phyloP scores from a whole-genome alignment of 192 early-diverging fungal species.

The Paraglomus brasilianum region DNA sequence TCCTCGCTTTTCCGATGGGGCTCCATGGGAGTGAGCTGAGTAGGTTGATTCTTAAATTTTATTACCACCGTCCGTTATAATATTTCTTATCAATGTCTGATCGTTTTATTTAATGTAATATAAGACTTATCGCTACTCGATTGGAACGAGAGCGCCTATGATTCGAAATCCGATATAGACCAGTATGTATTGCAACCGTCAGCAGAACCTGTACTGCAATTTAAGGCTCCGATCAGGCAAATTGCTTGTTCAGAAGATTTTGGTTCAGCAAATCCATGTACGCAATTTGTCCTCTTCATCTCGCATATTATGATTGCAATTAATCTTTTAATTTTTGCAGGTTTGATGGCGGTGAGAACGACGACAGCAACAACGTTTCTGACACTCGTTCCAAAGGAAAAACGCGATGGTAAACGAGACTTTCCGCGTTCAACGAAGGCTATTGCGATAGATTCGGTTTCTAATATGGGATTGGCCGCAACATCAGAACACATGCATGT shows the following conservation, averaged over 20 bases:
- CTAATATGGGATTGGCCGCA: background rate
- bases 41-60: background rate
- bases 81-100: too few relatives aligned
- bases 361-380: slow-evolving; percentile 19
- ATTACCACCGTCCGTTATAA: too few relatives aligned
- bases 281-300: background rate
- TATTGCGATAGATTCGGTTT: background rate
- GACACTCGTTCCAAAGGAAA: background rate
- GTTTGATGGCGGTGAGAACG: slow-evolving; percentile 21
- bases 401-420: background rate
- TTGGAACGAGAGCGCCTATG: background rate
- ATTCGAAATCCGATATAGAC: background rate
- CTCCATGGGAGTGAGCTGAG: slow-evolving; percentile 14
- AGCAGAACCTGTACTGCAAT: slow-evolving; percentile 1
- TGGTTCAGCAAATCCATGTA: background rate
- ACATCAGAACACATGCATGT: slow-evolving; percentile 15
- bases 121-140: slow-evolving; percentile 11
- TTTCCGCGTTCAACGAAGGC: background rate
- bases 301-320: background rate
- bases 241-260: slow-evolving; percentile 2
- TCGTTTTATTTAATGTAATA: background rate
- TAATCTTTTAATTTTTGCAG: slow-evolving; percentile 1
- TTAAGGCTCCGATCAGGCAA: slow-evolving; percentile 28
- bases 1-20: slow-evolving; percentile 27
- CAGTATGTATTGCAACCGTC: background rate